phyloP scores from a whole-genome alignment of 2,329 filamentous ascomycete genomes.

The Cryphonectria radicalis region DNA sequence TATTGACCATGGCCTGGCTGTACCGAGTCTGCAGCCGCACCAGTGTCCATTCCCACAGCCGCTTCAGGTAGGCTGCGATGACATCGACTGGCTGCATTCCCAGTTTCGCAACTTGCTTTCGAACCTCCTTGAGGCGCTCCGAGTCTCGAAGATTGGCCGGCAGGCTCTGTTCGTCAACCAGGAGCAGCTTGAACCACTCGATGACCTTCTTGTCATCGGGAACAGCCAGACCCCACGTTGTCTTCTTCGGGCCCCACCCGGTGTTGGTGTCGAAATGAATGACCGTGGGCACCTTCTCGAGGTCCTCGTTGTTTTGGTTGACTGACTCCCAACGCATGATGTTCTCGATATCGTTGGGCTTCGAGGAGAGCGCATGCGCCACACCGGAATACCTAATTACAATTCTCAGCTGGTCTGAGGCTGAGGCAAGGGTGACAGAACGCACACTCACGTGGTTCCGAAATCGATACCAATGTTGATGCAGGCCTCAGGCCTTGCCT shows the following conservation, averaged over 20 bases:
- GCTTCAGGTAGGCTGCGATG: slow-evolving; percentile 40
- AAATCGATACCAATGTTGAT: slow-evolving; percentile 51
- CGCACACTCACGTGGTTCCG: slow-evolving; percentile 34
- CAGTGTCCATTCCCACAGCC: slow-evolving; percentile 37
- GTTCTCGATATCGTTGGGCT: slow-evolving; percentile 30
- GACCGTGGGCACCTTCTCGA: slow-evolving; percentile 39
- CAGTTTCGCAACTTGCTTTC: background rate
- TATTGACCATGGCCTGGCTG: slow-evolving; percentile 34
- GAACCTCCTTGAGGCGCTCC: slow-evolving; percentile 29
- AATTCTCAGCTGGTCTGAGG: background rate
- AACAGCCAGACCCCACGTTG: background rate
- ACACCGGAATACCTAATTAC: slow-evolving; percentile 48
- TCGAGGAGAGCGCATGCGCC: slow-evolving; percentile 42
- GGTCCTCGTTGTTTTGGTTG: slow-evolving; percentile 34
- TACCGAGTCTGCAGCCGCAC: background rate
- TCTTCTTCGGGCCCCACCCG: slow-evolving; percentile 37
- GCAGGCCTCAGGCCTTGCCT: background rate
- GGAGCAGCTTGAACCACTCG: slow-evolving; percentile 48
- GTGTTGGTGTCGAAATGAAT: slow-evolving; percentile 30
- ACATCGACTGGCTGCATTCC: slow-evolving; percentile 33
- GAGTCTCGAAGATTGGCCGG: slow-evolving; percentile 32
- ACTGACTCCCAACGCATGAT: slow-evolving; percentile 39
- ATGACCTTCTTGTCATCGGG: slow-evolving; percentile 30
- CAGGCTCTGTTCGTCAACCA: slow-evolving; percentile 41
- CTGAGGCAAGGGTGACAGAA: no score